These are phyloP conservation scores for Dendrostoma leiphaemia DNA, from an alignment of 2,329 filamentous ascomycete species.

Conservation along the genomic window DNA sequence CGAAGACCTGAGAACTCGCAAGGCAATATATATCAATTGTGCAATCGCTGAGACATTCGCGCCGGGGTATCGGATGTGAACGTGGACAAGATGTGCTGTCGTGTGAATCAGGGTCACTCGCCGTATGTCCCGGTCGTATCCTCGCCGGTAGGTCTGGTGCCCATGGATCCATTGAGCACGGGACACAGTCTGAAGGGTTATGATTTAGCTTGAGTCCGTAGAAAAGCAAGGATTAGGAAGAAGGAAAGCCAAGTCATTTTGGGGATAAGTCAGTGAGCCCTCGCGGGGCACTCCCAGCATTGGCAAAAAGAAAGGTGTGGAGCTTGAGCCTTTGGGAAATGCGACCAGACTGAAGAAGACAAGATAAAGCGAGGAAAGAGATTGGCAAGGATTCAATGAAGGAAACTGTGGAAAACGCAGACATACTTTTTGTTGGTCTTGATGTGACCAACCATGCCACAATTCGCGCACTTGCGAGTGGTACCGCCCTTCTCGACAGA, in stretches of 20 bases:
- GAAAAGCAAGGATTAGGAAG: background rate
- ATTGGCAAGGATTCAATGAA: too few relatives aligned
- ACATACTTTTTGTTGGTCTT: slow-evolving; percentile 97
- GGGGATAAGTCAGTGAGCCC: too few relatives aligned
- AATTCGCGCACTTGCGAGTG: slow-evolving; percentile 93
- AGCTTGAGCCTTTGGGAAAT: background rate
- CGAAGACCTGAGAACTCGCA: too few relatives aligned
- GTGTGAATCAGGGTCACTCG: too few relatives aligned
- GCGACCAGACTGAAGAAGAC: background rate
- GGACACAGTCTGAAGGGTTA: slow-evolving; percentile 7
- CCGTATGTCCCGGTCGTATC: slow-evolving; percentile 17
- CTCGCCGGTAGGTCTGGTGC: slow-evolving; percentile 8
- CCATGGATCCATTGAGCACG: slow-evolving; percentile 20
- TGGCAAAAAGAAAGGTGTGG: background rate
- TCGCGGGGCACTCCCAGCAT: too few relatives aligned
- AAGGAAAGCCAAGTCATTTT: too few relatives aligned
- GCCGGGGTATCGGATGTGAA: background rate
- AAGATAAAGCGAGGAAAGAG: background rate
- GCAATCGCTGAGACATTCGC: too few relatives aligned
- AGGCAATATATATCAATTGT: too few relatives aligned
- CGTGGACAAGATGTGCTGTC: background rate
- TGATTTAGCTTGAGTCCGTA: background rate
- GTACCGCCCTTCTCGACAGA: slow-evolving; percentile 59
- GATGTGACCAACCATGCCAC: slow-evolving; percentile 94
- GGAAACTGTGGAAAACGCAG: slow-evolving; percentile 16